Evolutionary conservation across 83 land plant genomes (phyloP).

Genomic region (Picea abies): DNA sequence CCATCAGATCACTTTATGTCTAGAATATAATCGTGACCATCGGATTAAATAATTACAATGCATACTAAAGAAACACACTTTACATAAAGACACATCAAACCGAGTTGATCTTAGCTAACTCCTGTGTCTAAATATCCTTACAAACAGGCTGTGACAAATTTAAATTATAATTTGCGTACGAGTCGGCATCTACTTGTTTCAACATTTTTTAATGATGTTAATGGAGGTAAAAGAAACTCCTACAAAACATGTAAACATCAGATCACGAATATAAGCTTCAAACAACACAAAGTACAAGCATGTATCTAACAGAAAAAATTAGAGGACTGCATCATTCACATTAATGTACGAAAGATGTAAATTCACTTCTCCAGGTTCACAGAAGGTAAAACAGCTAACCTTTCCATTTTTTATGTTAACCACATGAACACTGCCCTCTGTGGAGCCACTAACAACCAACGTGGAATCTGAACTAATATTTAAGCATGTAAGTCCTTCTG

Average conservation of each 20-base stretch:
- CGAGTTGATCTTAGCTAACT: too few relatives aligned
- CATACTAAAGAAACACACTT: too few relatives aligned
- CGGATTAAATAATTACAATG: too few relatives aligned
- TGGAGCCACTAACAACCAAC: slow-evolving; percentile 82
- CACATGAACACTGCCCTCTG: slow-evolving; percentile 71
- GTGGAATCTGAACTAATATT: slow-evolving; percentile 71
- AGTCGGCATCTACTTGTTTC: not conserved
- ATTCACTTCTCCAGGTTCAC: not conserved
- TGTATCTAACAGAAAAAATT: not conserved
- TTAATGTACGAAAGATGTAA: not conserved
- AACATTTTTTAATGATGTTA: not conserved
- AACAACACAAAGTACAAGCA: not conserved
- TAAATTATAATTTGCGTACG: not conserved
- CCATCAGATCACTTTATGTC: too few relatives aligned
- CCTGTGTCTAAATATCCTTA: too few relatives aligned
- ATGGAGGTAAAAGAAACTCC: not conserved
- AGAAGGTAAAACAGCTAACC: slow-evolving; percentile 37
- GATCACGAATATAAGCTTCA: not conserved
- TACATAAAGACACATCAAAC: too few relatives aligned
- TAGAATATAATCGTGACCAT: too few relatives aligned
- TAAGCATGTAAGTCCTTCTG: slow-evolving; percentile 82
- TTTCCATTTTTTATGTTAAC: slow-evolving; percentile 80
- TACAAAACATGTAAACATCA: not conserved
- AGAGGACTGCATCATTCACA: not conserved
- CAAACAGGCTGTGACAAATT: too few relatives aligned